These are phyloP conservation scores for Hydnomerulius pinastri DNA, from an alignment of 768 basidiomycete genomes.

Conservation along the genomic window DNA sequence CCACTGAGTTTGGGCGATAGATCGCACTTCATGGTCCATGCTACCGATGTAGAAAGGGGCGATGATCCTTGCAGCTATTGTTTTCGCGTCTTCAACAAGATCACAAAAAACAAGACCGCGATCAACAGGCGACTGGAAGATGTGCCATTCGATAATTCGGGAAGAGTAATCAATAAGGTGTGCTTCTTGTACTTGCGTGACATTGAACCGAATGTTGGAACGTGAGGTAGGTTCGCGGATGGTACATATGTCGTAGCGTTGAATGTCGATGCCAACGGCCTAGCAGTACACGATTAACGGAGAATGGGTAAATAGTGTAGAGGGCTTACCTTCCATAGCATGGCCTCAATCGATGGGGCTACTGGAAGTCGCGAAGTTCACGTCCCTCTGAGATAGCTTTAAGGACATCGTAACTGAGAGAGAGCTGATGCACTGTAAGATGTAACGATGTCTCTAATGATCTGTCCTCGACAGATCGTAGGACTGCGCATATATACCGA, in stretches of 20 bases:
- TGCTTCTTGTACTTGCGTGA: too few relatives aligned
- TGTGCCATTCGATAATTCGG: too few relatives aligned
- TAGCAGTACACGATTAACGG: too few relatives aligned
- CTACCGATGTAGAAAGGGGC: neutral
- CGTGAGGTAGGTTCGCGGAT: neutral
- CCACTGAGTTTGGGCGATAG: neutral
- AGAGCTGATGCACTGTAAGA: too few relatives aligned
- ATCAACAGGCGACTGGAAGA: neutral
- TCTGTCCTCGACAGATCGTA: too few relatives aligned
- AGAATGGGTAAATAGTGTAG: too few relatives aligned
- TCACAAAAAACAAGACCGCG: conserved; percentile 2
- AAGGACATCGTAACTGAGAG: too few relatives aligned
- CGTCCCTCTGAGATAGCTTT: too few relatives aligned
- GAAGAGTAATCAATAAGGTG: too few relatives aligned
- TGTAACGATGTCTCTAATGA: too few relatives aligned
- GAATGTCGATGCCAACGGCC: neutral
- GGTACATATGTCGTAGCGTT: neutral
- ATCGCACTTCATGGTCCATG: neutral
- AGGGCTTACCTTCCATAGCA: neutral
- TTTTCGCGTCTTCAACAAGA: neutral
- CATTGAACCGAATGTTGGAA: neutral
- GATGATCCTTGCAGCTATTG: neutral
- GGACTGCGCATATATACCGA: too few relatives aligned
- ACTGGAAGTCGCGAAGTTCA: neutral
- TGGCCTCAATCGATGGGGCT: neutral